These are phyloP conservation scores for Mallotus japonicus DNA, from an alignment of 441 rosid species.

Conservation along the genomic window DNA sequence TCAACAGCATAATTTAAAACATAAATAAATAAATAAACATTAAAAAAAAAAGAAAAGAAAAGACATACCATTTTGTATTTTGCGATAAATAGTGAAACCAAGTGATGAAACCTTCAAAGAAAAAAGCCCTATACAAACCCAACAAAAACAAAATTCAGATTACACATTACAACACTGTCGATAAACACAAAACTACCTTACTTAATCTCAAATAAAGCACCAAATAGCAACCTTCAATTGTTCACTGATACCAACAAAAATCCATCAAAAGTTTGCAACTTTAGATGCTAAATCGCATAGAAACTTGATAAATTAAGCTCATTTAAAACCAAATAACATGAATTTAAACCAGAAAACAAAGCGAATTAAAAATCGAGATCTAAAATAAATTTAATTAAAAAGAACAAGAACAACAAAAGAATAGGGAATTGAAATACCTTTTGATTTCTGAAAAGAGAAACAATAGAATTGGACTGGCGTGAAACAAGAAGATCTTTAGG, in stretches of 20 bases:
- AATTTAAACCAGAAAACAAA: neutral
- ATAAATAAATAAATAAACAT: too few species aligned
- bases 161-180: neutral
- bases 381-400: neutral
- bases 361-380: neutral
- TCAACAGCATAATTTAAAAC: neutral
- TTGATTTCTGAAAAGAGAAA: neutral
- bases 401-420: neutral
- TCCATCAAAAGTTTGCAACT: neutral
- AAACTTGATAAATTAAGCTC: neutral
- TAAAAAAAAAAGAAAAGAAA: neutral
- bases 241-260: neutral
- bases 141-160: neutral
- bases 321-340: neutral
- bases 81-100: neutral
- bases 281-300: neutral
- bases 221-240: neutral
- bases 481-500: too few species aligned
- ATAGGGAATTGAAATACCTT: neutral
- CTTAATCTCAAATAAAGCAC: neutral
- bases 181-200: neutral
- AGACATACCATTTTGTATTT: slow-evolving; percentile 15
- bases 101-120: neutral
- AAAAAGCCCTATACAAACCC: neutral
- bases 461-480: too few species aligned